A percentile compares a stretch with the other conserved stretches of the same genome.
Conservation (phyloP, 306 rosid genomes). For the Pterocarpus santalinus region DNA sequence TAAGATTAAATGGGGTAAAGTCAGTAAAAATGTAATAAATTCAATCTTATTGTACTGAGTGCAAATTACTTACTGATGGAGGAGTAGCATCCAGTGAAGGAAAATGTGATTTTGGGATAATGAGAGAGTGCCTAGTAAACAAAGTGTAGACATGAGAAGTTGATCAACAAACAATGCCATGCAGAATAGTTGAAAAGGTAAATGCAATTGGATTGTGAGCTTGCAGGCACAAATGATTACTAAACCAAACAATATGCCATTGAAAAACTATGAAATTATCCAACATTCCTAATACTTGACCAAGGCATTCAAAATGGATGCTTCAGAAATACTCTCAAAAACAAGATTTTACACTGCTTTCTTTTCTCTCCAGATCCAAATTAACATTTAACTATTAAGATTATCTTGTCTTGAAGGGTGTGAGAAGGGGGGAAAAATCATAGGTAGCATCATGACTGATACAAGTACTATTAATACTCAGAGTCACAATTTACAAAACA, state of each 20-base stretch:
- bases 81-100: constrained; percentile 91
- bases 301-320: constrained; percentile 21
- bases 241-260: constrained; percentile 10
- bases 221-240: constrained; percentile 30
- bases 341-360: constrained; percentile 17
- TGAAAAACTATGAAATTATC: constrained; percentile 7
- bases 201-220: constrained; percentile 20
- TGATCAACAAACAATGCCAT: constrained; percentile 25
- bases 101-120: constrained; percentile 91
- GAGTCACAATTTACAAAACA: constrained; percentile 10
- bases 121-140: constrained; percentile 87
- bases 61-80: constrained; percentile 76
- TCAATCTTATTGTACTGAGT: constrained; percentile 37
- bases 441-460: constrained; percentile 11
- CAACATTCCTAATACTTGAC: background rate
- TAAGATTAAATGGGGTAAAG: constrained; percentile 4
- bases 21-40: constrained; percentile 6
- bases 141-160: constrained; percentile 43
- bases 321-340: background rate
- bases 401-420: constrained; percentile 12
- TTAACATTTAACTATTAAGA: constrained; percentile 23
- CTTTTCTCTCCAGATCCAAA: constrained; percentile 1
- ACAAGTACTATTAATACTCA: background rate
- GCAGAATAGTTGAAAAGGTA: constrained; percentile 26
- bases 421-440: background rate